Evolutionary conservation across 2,329 filamentous ascomycete genomes (phyloP).

Genomic region (Tolypocladium capitatum): DNA sequence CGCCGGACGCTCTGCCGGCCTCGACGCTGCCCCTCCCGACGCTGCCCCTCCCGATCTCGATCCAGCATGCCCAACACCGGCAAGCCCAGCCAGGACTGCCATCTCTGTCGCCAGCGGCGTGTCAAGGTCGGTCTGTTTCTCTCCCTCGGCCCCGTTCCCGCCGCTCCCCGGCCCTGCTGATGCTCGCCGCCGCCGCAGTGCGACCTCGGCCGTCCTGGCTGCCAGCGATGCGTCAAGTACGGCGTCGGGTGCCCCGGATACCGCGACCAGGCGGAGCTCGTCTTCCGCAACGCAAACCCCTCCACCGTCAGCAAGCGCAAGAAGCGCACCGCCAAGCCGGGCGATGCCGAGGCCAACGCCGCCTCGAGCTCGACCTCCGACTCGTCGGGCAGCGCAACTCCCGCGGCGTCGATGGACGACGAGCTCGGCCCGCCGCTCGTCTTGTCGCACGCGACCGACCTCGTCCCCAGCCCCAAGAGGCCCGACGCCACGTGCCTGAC

Average conservation of each 20-base stretch:
- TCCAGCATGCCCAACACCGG: constrained; percentile 26
- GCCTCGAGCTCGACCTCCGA: constrained; percentile 3
- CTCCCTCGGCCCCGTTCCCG: background rate
- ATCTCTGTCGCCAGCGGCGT: constrained; percentile 24
- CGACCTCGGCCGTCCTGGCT: constrained; percentile 24
- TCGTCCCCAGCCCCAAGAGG: constrained; percentile 5
- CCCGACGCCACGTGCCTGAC: background rate
- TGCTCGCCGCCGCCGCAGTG: constrained; percentile 14
- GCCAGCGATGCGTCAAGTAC: constrained; percentile 27
- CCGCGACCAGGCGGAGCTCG: constrained; percentile 23
- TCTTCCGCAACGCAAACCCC: constrained; percentile 23
- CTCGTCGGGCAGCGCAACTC: background rate
- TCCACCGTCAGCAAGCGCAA: constrained; percentile 16
- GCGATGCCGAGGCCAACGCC: background rate
- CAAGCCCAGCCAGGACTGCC: constrained; percentile 26
- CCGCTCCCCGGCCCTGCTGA: background rate
- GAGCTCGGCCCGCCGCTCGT: background rate
- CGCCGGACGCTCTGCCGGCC: background rate
- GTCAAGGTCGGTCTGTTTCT: constrained; percentile 22
- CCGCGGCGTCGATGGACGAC: background rate
- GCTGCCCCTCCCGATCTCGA: background rate
- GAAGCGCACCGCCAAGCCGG: constrained; percentile 10
- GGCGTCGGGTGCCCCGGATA: constrained; percentile 26
- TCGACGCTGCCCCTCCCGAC: background rate
- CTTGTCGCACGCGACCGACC: background rate